These are phyloP conservation scores for Venturia asperata DNA, from an alignment of 2,329 filamentous ascomycete species.

Conservation along the genomic window DNA sequence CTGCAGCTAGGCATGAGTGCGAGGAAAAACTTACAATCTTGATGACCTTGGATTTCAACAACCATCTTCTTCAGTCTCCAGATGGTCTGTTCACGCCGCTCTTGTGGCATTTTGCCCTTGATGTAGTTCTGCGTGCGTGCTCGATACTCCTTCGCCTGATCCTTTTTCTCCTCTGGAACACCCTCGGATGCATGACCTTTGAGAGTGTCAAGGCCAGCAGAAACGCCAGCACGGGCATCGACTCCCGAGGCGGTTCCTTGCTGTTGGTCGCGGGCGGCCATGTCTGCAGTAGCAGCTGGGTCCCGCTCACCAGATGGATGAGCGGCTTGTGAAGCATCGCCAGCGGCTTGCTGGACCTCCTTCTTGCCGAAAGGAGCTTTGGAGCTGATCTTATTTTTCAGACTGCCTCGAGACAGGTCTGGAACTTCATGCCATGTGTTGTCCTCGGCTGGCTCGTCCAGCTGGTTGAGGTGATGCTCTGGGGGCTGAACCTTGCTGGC, in stretches of 20 bases:
- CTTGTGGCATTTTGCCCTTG: slow-evolving; percentile 77
- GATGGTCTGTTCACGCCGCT: slow-evolving; percentile 85
- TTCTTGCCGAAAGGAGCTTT: slow-evolving; percentile 46
- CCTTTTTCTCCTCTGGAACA: slow-evolving; percentile 53
- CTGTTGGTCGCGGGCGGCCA: slow-evolving; percentile 45
- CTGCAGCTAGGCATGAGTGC: not conserved
- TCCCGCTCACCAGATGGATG: slow-evolving; percentile 50
- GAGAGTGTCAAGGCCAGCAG: slow-evolving; percentile 38
- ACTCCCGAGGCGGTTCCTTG: slow-evolving; percentile 42
- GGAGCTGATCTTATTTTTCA: slow-evolving; percentile 62
- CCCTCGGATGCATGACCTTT: slow-evolving; percentile 56
- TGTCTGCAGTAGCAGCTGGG: slow-evolving; percentile 47
- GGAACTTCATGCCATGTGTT: slow-evolving; percentile 92
- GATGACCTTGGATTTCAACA: slow-evolving; percentile 89
- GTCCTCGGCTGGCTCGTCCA: slow-evolving; percentile 79
- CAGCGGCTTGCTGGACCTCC: slow-evolving; percentile 55
- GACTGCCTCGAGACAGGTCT: slow-evolving; percentile 60
- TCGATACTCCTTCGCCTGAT: slow-evolving; percentile 30
- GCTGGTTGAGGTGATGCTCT: slow-evolving; percentile 65
- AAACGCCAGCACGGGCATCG: slow-evolving; percentile 44
- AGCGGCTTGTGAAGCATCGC: slow-evolving; percentile 51
- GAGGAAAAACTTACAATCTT: slow-evolving; percentile 59
- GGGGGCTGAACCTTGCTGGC: slow-evolving; percentile 69
- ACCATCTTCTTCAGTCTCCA: slow-evolving; percentile 97
- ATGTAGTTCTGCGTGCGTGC: slow-evolving; percentile 65